phyloP scores from a whole-genome alignment of 2,329 filamentous ascomycete species.

The Talaromyces sp. region DNA sequence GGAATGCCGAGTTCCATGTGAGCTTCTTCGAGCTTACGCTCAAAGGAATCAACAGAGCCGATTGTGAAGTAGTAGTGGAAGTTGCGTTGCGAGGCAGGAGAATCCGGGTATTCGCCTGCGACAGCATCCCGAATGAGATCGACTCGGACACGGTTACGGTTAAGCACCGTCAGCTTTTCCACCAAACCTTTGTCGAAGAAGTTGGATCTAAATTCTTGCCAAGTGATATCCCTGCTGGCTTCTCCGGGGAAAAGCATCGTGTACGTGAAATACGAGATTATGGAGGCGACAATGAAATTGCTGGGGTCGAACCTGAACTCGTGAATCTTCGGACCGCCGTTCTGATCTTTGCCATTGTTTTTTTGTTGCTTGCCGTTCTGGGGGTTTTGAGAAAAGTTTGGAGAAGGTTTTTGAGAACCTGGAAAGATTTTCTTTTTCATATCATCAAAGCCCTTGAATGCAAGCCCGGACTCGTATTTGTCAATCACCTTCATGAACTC shows the following conservation, averaged over 20 bases:
- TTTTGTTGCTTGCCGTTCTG: conserved; percentile 20
- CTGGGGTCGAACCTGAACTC: conserved; percentile 52
- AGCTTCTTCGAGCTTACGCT: conserved; percentile 79
- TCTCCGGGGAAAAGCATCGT: conserved; percentile 62
- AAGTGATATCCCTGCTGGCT: conserved; percentile 77
- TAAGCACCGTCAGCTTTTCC: conserved; percentile 80
- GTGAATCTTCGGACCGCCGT: conserved; percentile 28
- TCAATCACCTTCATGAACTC: not conserved
- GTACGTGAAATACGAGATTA: conserved; percentile 60
- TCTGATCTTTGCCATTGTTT: conserved; percentile 29
- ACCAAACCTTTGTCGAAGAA: conserved; percentile 96
- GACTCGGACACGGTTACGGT: conserved; percentile 72
- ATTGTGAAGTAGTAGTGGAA: conserved; percentile 94
- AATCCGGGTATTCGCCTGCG: conserved; percentile 68
- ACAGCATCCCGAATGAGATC: conserved; percentile 72
- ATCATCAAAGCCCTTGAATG: not conserved
- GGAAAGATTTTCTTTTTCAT: not conserved
- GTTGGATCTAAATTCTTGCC: conserved; percentile 90
- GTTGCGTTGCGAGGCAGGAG: conserved; percentile 60
- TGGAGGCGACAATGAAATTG: conserved; percentile 52
- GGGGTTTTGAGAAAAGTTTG: conserved; percentile 9
- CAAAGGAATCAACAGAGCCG: conserved; percentile 88
- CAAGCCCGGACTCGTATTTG: not conserved
- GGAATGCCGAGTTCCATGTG: conserved; percentile 86
- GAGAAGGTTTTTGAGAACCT: conserved; percentile 10